Evolutionary conservation across 768 basidiomycete genomes (phyloP), one percentile per base, ranked within the genome.

Genomic region (Leucosporidium scottii): DNA sequence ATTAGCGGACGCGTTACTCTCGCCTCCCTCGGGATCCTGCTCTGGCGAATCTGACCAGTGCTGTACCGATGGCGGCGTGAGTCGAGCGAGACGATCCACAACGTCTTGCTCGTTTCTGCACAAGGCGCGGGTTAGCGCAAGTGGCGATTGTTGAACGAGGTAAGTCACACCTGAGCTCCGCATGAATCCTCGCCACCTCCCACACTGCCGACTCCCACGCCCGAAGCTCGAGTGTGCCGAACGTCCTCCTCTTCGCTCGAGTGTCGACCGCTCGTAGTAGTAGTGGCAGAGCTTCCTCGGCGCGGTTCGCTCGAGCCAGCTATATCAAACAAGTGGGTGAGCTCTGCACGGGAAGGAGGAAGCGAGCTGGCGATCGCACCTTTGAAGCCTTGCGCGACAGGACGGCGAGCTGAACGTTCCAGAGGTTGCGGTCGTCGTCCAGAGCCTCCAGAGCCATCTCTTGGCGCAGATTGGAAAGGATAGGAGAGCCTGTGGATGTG

Each of bases 191-290:
- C 23, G 17, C 18, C 4, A 54, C 50, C n/a, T 31, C 49, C 59
- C 28, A 36, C 2, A 62, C 36, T 4, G 36, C 9, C 3, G 8
- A 28, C 7, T 53, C 25, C 64, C 65, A 66, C 23, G n/a, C 10
- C 4, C 31, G 1, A 0, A 61, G 21, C 28, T 66, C 65, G 12
- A 15, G 18, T 21, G 44, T 8, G 5, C 69, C 69, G 34, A 64
- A 34, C 25, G 27, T 36, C 0, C 1, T 6, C 21, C 69, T 31
- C 34, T 64, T 58, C 36, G 36, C 44, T 13, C 54, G 30, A 34
- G 59, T 34, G 0, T 66, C 61, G n/a, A 70, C 58, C 6, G 50
- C 53, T 0, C 10, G 3, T 10, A 70, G 34, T 4, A 70, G 23
- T 2, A 63, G 7, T 15, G 9, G 21, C 23, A 63, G 49, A 3